Evolutionary conservation across 2,329 filamentous ascomycete genomes (phyloP).

Genomic region (Clonostachys sp.): DNA sequence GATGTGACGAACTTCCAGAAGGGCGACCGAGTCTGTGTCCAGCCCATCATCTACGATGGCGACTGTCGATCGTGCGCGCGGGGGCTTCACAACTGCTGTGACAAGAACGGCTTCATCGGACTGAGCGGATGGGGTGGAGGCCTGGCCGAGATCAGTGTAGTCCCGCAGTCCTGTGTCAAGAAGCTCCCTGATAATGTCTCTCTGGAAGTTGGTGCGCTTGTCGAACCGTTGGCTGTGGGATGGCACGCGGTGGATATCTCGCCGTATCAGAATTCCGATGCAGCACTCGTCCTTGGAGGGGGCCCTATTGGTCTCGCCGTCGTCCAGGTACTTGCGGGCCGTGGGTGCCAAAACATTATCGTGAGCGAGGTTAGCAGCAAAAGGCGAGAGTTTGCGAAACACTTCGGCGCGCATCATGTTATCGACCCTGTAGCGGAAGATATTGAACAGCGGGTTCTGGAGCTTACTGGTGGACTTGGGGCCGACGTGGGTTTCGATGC

Average conservation of each 20-base stretch:
- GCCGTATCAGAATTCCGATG: slow-evolving; percentile 29
- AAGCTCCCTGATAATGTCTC: slow-evolving; percentile 43
- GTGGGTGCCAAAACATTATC: slow-evolving; percentile 41
- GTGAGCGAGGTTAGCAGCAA: slow-evolving; percentile 37
- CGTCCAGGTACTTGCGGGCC: slow-evolving; percentile 36
- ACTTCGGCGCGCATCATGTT: slow-evolving; percentile 37
- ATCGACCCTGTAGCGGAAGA: slow-evolving; percentile 37
- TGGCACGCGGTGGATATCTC: slow-evolving; percentile 38
- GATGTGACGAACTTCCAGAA: slow-evolving; percentile 38
- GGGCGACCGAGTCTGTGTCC: slow-evolving; percentile 55
- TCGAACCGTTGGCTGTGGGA: slow-evolving; percentile 46
- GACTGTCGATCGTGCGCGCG: slow-evolving; percentile 49
- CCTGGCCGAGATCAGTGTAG: slow-evolving; percentile 47
- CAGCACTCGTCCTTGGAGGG: slow-evolving; percentile 41
- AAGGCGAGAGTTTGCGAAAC: slow-evolving; percentile 31
- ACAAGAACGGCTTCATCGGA: slow-evolving; percentile 28
- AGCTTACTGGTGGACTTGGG: slow-evolving; percentile 42
- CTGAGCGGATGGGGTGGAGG: slow-evolving; percentile 44
- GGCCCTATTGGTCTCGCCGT: slow-evolving; percentile 44
- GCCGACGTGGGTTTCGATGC: slow-evolving; percentile 59
- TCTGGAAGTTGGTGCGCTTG: slow-evolving; percentile 45
- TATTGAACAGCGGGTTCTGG: slow-evolving; percentile 34
- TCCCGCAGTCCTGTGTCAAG: slow-evolving; percentile 41
- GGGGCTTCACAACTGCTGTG: slow-evolving; percentile 53
- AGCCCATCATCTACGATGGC: slow-evolving; percentile 55